Conservation (phyloP, 805 yeast genomes). For the Schwanniomyces yamadae region DNA sequence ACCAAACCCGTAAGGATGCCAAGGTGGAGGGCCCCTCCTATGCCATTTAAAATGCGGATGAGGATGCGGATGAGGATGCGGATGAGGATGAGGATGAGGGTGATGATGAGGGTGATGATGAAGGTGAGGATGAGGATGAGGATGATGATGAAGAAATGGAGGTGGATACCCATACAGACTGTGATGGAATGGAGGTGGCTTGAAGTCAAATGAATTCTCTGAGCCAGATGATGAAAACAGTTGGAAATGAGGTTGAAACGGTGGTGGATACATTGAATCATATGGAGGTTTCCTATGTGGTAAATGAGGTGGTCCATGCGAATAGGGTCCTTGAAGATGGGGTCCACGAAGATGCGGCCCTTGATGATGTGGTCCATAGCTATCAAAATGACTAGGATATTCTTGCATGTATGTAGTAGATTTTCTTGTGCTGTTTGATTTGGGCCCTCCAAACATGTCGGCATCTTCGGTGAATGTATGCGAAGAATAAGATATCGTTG, state of each 20-base stretch:
- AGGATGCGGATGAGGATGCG: conserved; percentile 4
- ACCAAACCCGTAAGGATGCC: too few relatives aligned
- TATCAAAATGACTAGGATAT: not conserved
- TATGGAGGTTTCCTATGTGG: conserved; percentile 1
- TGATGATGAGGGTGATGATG: conserved; percentile 6
- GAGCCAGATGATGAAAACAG: conserved; percentile 7
- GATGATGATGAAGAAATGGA: conserved; percentile 5
- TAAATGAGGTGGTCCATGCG: not conserved
- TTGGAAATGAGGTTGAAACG: conserved; percentile 6
- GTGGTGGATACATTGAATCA: not conserved
- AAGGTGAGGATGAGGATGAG: conserved; percentile 6
- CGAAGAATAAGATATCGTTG: conserved; percentile 7
- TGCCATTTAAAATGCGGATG: conserved; percentile 3
- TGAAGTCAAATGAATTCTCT: too few relatives aligned
- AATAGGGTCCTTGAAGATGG: not conserved
- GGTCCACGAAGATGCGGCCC: not conserved
- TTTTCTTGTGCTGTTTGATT: too few relatives aligned
- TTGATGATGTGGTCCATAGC: not conserved
- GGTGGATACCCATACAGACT: conserved; percentile 2
- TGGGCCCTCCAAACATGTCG: not conserved
- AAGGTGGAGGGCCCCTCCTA: too few relatives aligned
- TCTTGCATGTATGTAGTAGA: not conserved
- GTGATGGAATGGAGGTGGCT: not conserved
- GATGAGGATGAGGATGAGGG: conserved; percentile 4
- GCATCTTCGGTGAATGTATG: not conserved